Evolutionary conservation across 2,329 filamentous ascomycete species (phyloP).

Genomic region (Fusarium sp.): DNA sequence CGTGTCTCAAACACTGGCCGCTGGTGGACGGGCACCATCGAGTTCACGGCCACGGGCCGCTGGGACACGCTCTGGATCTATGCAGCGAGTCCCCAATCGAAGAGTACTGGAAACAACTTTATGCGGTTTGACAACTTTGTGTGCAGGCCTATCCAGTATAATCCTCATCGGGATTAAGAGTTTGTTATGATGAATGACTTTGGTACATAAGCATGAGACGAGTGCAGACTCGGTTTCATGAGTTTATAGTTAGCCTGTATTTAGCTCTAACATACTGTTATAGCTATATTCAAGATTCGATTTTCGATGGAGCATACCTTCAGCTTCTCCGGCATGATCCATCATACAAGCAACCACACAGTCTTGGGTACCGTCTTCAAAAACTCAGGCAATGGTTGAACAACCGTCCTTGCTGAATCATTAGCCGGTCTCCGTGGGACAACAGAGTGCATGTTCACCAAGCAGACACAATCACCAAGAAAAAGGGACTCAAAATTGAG

Average conservation of each 20-base stretch:
- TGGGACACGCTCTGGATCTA: conserved; percentile 7
- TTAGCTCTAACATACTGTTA: neutral
- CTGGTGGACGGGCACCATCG: neutral
- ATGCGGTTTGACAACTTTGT: conserved; percentile 10
- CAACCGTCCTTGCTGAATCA: neutral
- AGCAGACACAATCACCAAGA: neutral
- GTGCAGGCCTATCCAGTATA: conserved; percentile 2
- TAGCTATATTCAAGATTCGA: neutral
- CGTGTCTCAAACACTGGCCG: neutral
- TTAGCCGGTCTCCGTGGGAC: neutral
- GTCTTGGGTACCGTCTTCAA: neutral
- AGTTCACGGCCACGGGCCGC: neutral
- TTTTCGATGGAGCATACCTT: neutral
- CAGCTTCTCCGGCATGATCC: too few relatives aligned
- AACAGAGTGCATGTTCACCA: neutral
- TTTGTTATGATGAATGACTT: neutral
- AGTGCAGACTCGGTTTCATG: neutral
- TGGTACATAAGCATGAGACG: neutral
- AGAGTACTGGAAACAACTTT: neutral
- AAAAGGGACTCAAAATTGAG: neutral
- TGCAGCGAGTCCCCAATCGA: neutral
- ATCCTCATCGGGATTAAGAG: neutral
- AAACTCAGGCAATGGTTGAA: neutral
- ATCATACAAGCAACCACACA: neutral
- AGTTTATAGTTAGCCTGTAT: neutral